Percentiles rank a stretch among this genome's conserved stretches.
Evolutionary conservation across 306 rosid species (phyloP).

Genomic region (Senna siamea): DNA sequence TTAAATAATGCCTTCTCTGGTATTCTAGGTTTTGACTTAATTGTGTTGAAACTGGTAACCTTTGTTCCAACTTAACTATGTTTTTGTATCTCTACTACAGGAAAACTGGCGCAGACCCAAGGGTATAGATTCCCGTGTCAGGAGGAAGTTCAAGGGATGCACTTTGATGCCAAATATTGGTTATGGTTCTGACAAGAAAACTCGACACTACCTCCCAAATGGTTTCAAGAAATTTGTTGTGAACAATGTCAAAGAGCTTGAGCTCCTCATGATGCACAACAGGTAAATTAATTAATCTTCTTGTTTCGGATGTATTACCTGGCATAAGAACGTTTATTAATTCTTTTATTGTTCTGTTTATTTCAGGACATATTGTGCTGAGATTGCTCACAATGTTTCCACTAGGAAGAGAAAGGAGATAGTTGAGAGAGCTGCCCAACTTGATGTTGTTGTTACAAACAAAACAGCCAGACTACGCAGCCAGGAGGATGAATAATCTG

Average conservation of each 20-base stretch:
- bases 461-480: slow-evolving; percentile 86
- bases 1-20: not conserved
- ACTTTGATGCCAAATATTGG: slow-evolving; percentile 85
- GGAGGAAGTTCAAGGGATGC: slow-evolving; percentile 84
- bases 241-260: slow-evolving; percentile 70
- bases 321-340: not conserved
- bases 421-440: slow-evolving; percentile 85
- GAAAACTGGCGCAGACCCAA: slow-evolving; percentile 79
- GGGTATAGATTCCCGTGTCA: slow-evolving; percentile 87
- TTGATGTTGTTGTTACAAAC: slow-evolving; percentile 88
- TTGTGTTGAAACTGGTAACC: not conserved
- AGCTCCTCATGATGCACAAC: slow-evolving; percentile 79
- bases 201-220: slow-evolving; percentile 78
- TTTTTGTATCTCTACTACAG: slow-evolving; percentile 33
- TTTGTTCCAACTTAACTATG: not conserved
- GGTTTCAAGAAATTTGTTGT: slow-evolving; percentile 86
- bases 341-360: not conserved
- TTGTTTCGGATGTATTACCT: not conserved
- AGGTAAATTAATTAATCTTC: slow-evolving; percentile 43
- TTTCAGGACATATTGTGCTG: slow-evolving; percentile 80
- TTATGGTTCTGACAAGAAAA: slow-evolving; percentile 83
- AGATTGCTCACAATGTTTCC: slow-evolving; percentile 82
- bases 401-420: slow-evolving; percentile 81
- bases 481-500: slow-evolving; percentile 81
- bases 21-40: slow-evolving; percentile 14